Evolutionary conservation across 306 rosid genomes (phyloP).

Genomic region (Carpinus fangiana): DNA sequence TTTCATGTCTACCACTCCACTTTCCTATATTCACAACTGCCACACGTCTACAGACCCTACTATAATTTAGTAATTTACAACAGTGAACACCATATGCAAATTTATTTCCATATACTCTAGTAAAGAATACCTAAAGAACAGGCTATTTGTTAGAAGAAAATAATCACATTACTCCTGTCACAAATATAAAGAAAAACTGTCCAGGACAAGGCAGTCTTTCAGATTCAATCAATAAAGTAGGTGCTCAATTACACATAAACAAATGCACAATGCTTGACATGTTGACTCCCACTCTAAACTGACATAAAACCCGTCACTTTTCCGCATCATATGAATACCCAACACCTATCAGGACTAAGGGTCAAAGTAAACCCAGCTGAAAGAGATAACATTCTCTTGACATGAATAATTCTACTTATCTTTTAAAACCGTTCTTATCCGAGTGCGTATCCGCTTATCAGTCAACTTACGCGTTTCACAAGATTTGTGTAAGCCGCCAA

Average conservation of each 20-base stretch:
- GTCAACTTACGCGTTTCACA: background rate
- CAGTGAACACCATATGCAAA: background rate
- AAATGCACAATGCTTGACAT: background rate
- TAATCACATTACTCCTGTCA: background rate
- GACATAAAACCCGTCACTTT: background rate
- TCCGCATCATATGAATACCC: background rate
- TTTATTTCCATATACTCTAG: background rate
- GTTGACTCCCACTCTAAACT: background rate
- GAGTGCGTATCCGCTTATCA: background rate
- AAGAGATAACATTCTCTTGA: background rate
- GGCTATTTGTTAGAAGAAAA: background rate
- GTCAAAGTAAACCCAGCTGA: background rate
- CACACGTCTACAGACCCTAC: too few species aligned
- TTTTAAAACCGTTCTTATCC: background rate
- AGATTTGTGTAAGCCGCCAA: background rate
- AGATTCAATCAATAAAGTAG: background rate
- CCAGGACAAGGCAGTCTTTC: background rate
- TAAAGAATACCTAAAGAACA: background rate
- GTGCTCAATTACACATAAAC: background rate
- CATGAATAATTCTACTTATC: background rate
- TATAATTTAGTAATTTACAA: too few species aligned
- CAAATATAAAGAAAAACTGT: background rate
- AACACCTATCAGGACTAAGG: background rate
- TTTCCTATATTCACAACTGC: background rate
- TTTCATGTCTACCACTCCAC: background rate